phyloP scores from a whole-genome alignment of 306 rosid genomes.

The Dalbergia oliveri region DNA sequence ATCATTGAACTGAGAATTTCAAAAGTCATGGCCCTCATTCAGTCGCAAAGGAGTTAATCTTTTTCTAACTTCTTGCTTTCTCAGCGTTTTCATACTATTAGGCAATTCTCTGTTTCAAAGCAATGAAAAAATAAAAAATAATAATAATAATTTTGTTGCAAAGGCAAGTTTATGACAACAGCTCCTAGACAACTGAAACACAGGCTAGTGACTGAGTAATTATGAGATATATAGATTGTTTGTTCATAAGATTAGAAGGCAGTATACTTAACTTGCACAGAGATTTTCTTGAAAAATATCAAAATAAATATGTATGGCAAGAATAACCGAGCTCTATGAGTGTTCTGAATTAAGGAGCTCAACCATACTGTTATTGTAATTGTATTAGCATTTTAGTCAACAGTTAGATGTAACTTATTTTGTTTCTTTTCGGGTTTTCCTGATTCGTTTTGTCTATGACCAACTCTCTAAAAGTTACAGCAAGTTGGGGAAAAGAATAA shows the following conservation, averaged over 20 bases:
- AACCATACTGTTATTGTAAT: neutral
- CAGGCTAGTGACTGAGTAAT: conserved; percentile 13
- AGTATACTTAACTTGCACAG: too few species aligned
- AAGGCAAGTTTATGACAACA: neutral
- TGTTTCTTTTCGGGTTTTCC: neutral
- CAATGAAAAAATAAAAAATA: neutral
- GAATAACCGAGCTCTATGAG: neutral
- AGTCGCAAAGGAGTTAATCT: neutral
- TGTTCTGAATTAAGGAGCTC: neutral
- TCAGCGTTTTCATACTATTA: neutral
- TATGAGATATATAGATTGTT: too few species aligned
- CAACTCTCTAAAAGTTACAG: neutral
- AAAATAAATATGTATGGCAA: neutral
- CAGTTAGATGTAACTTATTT: neutral
- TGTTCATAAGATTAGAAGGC: too few species aligned
- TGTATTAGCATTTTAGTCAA: neutral
- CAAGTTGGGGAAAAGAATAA: neutral
- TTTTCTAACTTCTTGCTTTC: neutral
- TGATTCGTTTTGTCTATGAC: neutral
- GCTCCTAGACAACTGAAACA: neutral
- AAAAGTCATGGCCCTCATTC: neutral
- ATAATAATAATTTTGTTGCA: neutral
- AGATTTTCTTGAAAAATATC: neutral
- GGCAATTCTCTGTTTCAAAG: neutral
- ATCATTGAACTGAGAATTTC: neutral